phyloP scores from a whole-genome alignment of 2,329 filamentous ascomycete species.

The Pseudocercospora musae region DNA sequence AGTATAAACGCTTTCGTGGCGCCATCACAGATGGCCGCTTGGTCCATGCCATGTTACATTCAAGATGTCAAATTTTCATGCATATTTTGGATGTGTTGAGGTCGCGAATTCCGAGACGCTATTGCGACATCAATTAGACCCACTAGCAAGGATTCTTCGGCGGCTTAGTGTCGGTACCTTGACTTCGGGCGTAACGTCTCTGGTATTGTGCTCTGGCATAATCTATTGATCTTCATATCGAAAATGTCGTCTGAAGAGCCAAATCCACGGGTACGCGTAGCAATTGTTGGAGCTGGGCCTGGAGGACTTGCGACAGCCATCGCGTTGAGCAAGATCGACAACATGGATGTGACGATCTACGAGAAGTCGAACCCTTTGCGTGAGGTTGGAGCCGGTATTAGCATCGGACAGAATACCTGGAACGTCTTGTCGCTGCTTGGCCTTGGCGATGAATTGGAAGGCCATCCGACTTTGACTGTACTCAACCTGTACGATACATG shows the following conservation, averaged over 20 bases:
- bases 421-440: conserved; percentile 48
- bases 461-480: conserved; percentile 20
- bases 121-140: conserved; percentile 10
- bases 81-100: conserved; percentile 6
- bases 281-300: conserved; percentile 42
- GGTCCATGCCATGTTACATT: conserved; percentile 3
- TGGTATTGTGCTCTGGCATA: background rate
- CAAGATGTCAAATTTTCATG: conserved; percentile 4
- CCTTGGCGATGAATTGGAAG: conserved; percentile 37
- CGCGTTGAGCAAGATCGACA: conserved; percentile 39
- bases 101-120: conserved; percentile 9
- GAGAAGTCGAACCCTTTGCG: conserved; percentile 46
- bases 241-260: conserved; percentile 2
- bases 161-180: background rate
- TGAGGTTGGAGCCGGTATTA: conserved; percentile 50
- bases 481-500: conserved; percentile 12
- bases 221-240: background rate
- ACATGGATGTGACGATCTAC: conserved; percentile 44
- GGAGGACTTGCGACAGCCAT: conserved; percentile 28
- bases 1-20: background rate
- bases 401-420: conserved; percentile 48
- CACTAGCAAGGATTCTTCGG: background rate
- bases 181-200: background rate
- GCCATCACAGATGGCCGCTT: background rate
- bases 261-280: conserved; percentile 17